Conservation (phyloP, 495 filamentous ascomycete genomes). For the Tuber magnatum region DNA sequence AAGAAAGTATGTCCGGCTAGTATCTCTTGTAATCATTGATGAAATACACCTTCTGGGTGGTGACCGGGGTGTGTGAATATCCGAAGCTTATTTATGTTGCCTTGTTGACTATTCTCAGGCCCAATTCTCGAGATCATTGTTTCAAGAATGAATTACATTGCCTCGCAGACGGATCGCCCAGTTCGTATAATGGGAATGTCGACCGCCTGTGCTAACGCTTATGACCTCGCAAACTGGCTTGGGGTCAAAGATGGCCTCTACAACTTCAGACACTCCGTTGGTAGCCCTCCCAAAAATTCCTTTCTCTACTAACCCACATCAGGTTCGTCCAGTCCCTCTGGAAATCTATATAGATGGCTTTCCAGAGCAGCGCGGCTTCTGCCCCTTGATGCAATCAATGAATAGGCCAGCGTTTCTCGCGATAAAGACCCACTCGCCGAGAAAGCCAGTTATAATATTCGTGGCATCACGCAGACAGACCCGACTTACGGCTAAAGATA, state of each 20-base stretch:
- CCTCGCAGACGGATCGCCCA: constrained; percentile 76
- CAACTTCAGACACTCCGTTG: constrained; percentile 86
- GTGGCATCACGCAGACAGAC: constrained; percentile 94
- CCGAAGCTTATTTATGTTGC: not conserved
- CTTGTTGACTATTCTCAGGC: constrained; percentile 35
- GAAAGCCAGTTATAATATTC: constrained; percentile 97
- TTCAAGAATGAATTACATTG: constrained; percentile 98
- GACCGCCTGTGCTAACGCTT: constrained; percentile 93
- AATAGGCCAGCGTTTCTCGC: constrained; percentile 95
- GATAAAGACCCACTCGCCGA: constrained; percentile 89
- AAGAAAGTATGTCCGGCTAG: constrained; percentile 87
- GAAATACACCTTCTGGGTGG: constrained; percentile 96
- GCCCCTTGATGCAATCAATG: constrained; percentile 98
- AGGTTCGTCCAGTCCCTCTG: constrained; percentile 83
- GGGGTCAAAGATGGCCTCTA: constrained; percentile 95
- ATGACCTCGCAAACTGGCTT: constrained; percentile 90
- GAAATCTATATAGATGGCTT: constrained; percentile 98
- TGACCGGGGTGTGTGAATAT: constrained; percentile 54
- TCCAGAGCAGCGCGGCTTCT: constrained; percentile 89
- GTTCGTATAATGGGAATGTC: constrained; percentile 96
- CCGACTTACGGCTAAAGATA: constrained; percentile 83
- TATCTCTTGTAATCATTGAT: constrained; percentile 95
- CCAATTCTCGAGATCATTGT: constrained; percentile 99
- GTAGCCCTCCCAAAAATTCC: not conserved
- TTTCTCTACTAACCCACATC: constrained; percentile 3